Evolutionary conservation across 805 yeast species (phyloP), one percentile per base, ranked within the genome.

Genomic region (Cyberlindnera misumaiensis): DNA sequence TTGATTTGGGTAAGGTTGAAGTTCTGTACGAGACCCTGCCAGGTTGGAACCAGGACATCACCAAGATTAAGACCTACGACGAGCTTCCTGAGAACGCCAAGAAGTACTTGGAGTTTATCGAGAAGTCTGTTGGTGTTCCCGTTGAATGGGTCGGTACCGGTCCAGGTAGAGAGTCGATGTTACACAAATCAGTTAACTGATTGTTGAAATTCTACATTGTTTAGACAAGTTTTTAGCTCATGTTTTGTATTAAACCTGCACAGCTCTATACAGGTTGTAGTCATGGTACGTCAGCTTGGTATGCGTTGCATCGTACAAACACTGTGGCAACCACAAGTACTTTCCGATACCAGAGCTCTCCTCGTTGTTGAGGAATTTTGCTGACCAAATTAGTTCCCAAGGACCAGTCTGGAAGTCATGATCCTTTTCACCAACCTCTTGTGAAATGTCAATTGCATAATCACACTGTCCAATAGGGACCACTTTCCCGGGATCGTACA

Each of bases 61-160:
- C 96, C 43, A 60, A 73, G 49, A 67, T 85, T 51, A 75, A 72
- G 45, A 63, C 66, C 16, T 93, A 75, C 63, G 81, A 73, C 17
- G 94, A 86, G 32, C 73, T 93, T 57, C 98, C 98, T 34, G 80
- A 71, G 59, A 82, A 85, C 52, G 96, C 97, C 34, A 76, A 84
- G 69, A 75, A 74, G 48, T 93, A 93, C 65, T 72, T 93, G 64
- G 70, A 74, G 50, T 93, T 64, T 62, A 90, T 93, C 56, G 97
- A 88, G 66, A 81, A 87, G 47, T 89, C 73, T 56, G 70, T 89
- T 45, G 72, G 73, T 35, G 90, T 86, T 42, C 95, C 95, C 40
- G 74, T 93, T 47, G 83, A 83, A 62, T 93, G 97, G 97, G 93
- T 93, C 45, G 98, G 98, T 60, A 93, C 95, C 41, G 98, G 98